These are phyloP conservation scores for Pythium folliculosum DNA, from an alignment of 352 stramenopile genomes.

Conservation along the genomic window DNA sequence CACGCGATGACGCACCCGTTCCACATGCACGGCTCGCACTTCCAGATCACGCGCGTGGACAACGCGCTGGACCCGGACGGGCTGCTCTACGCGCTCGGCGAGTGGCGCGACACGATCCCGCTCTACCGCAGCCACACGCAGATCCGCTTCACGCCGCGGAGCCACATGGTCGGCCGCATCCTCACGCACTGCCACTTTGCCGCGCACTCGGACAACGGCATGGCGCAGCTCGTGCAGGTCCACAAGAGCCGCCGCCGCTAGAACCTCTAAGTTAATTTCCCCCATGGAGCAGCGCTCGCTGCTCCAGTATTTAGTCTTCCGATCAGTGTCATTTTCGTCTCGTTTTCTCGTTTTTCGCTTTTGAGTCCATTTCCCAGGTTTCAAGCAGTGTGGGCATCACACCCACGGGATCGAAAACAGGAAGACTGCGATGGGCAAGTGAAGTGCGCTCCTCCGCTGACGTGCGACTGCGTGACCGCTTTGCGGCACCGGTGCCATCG, in stretches of 20 bases:
- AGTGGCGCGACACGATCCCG: conserved; percentile 81
- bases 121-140: conserved; percentile 62
- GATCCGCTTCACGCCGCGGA: conserved; percentile 66
- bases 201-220: conserved; percentile 67
- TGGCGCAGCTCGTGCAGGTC: conserved; percentile 74
- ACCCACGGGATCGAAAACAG: too few species aligned
- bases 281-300: too few species aligned
- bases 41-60: conserved; percentile 58
- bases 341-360: too few species aligned
- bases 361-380: too few species aligned
- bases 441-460: too few species aligned
- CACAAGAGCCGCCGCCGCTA: conserved; percentile 6
- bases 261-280: not conserved
- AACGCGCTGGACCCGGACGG: conserved; percentile 48
- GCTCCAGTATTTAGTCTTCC: not conserved
- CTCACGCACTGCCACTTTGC: conserved; percentile 80
- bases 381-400: too few species aligned
- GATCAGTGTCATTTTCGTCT: too few species aligned
- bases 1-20: conserved; percentile 80
- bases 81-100: conserved; percentile 56
- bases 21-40: conserved; percentile 79
- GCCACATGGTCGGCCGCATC: conserved; percentile 67
- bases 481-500: too few species aligned
- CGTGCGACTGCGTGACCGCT: too few species aligned
- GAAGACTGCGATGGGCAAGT: too few species aligned